Evolutionary conservation across 495 filamentous ascomycete species (phyloP), one percentile per base, ranked within the genome.

Genomic region (Acidomyces sp.): DNA sequence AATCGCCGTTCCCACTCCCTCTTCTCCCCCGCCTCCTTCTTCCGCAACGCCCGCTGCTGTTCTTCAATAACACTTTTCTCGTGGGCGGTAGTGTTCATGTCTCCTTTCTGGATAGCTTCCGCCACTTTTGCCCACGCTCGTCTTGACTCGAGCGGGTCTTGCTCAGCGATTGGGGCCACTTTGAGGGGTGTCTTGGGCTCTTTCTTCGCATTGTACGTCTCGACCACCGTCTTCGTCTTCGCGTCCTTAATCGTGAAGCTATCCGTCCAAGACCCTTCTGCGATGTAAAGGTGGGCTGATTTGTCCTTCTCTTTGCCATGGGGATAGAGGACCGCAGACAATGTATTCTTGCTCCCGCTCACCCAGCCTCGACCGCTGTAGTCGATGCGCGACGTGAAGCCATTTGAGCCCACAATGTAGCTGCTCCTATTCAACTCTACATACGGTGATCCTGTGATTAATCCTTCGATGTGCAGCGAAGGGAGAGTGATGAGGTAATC

Each of bases 321-420:
- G 18, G 82, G 85, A 61, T 75, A 87, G 17, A 96, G 57, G 20
- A 62, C 69, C 0, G 90, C 92, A 11, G 66, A 75, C 61, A 96
- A 87, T 26, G 69, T 80, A 67, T 97, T 97, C 64, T 93, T 92
- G 70, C 92, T 94, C 21, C 90, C 92, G 35, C 78, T 81, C 21
- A 97, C 43, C 87, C 86, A 97, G 23, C 90, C 90, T 62, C 83
- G 86, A 40, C 85, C 85, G 41, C 71, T 80, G 63, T 92, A 97
- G 57, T 90, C 81, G 50, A 96, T 84, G 61, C 87, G 90, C 34
- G 85, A 72, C n/a, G 84, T 77, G 62, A 78, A 96, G 46, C 90
- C 90, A 3, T 76, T 77, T 17, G 80, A 87, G 43, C 82, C 87
- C 19, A 70, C 71, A 55, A 97, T 97, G 59, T 78, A 83, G 35